Base-by-base conservation (phyloP, 2,329 filamentous ascomycete genomes). In the Diplodia corticola region DNA sequence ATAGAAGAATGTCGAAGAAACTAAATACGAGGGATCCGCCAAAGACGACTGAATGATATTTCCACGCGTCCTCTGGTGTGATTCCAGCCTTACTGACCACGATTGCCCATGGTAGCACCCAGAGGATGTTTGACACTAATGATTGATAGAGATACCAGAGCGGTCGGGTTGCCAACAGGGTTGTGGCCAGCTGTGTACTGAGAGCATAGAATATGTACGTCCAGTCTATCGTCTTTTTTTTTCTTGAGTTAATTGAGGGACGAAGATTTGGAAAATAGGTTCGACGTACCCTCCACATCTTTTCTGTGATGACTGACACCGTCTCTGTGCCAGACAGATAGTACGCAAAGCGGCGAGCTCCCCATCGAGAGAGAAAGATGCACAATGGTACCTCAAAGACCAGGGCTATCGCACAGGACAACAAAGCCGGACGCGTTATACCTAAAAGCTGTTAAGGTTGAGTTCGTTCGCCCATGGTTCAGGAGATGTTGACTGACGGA, bases 91-190 rank as follows among this genome's bases (percentile, higher is more conserved):
- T 68, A 48, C 84, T 67, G 84, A 87, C 75, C 0, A 84, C 87
- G 48, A 92, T 85, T 0, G 89, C 88, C 88, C 89, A 92, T 0
- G 89, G 89, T 2, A 92, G 76, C 0, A 91, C 88, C 72, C 88
- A 91, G 0, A 89, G 74, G 0, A 92, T 55, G 70, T 91, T 92
- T 6, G 88, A 90, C 0, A 79, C 83, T 0, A 92, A 76, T 3
- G 86, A 88, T 73, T 91, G 89, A 67, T 84, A 86, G 0, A 91
- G 79, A 72, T 91, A 92, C 88, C 87, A 91, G 1, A 79, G 78
- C 0, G 89, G 88, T 0, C 82, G 77, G 0, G 88, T 90, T 0
- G 89, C 86, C 0, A 91, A 80, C 0, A 92, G 75, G 0, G 92
- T 79, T 0, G 87, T 84, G 0, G 88, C 87, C 0, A 92, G 77